Evolutionary conservation across 768 basidiomycete species (phyloP).

Genomic region (Pleurotus tuber-regium): DNA sequence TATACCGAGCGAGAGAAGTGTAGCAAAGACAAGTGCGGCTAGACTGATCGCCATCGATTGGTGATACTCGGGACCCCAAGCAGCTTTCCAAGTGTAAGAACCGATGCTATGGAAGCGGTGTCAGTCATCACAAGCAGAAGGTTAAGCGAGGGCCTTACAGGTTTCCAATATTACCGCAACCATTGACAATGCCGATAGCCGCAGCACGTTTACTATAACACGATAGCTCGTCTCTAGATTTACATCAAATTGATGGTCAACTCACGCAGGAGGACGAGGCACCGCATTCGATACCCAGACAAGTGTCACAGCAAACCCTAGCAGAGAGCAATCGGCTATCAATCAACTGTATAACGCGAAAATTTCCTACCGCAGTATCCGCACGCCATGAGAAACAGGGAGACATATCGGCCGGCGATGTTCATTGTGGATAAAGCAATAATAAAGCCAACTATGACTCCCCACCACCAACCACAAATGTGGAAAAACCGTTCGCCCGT

Average conservation of each 20-base stretch:
- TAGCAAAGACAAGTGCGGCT: slow-evolving; percentile 31
- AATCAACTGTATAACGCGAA: neutral
- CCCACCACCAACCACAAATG: slow-evolving; percentile 55
- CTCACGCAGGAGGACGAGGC: slow-evolving; percentile 57
- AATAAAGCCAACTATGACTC: slow-evolving; percentile 57
- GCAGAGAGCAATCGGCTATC: neutral
- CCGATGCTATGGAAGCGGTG: slow-evolving; percentile 40
- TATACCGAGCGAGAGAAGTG: slow-evolving; percentile 29
- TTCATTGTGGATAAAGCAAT: slow-evolving; percentile 54
- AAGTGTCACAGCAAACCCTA: slow-evolving; percentile 44
- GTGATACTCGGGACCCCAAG: slow-evolving; percentile 64
- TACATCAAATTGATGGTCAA: neutral
- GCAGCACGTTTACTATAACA: slow-evolving; percentile 43
- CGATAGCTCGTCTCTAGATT: neutral
- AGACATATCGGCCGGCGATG: slow-evolving; percentile 54
- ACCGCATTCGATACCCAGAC: slow-evolving; percentile 65
- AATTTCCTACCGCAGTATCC: slow-evolving; percentile 39
- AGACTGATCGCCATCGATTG: slow-evolving; percentile 54
- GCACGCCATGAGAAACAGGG: slow-evolving; percentile 61
- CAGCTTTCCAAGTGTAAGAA: slow-evolving; percentile 58
- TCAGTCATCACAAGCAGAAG: neutral
- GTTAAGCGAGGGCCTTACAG: slow-evolving; percentile 39
- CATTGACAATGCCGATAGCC: slow-evolving; percentile 63
- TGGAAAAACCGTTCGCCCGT: slow-evolving; percentile 70
- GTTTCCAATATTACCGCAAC: slow-evolving; percentile 52